Base-by-base conservation (phyloP, 2,329 filamentous ascomycete species). In the Herpotrichia juniperi region DNA sequence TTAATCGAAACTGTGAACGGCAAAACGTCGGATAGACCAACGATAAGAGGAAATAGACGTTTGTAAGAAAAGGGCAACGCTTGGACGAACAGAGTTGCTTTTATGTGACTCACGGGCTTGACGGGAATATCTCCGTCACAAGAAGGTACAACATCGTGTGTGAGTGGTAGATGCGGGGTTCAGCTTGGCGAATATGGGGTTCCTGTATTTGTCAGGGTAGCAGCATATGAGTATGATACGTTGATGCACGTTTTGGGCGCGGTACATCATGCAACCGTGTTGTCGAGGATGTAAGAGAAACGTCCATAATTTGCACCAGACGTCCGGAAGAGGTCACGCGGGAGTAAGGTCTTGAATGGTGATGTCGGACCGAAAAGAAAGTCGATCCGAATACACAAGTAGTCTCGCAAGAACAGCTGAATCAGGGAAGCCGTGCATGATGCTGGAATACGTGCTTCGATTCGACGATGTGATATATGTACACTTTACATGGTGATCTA, bases 391-490 rank as follows among this genome's bases (percentile, higher is more conserved):
- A 25, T 11, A 40, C 7, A n/a, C 22, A 37, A 5, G 8, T 40
- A 22, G 10, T 25, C 19, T 24, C 37, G 37, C 19, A 40, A 8
- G n/a, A 12, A 14, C 9, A 40, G n/a, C 37, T 6, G 9, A 40
- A 40, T 24, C 6, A n/a, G 12, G 21, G 37, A 25, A 40, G 4
- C 21, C n/a, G 19, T 12, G 37, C 3, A 3, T 40, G 37, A 46
- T 46, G 21, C 19, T 32, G 24, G 26, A 34, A 31, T 28, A 56
- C 48, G 40, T 50, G 57, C 51, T 45, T 69, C 50, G 57, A 70
- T 66, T 69, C 58, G 58, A 57, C 40, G 59, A 58, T 74, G 72
- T 75, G 61, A 58, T 74, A 73, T 75, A 69, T 75, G 74, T 72
- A 76, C 62, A 63, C 57, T 66, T 58, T 68, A 62, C 66, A 63